Base-by-base conservation (phyloP, 2,329 filamentous ascomycete genomes). In the Clonostachys sp. region DNA sequence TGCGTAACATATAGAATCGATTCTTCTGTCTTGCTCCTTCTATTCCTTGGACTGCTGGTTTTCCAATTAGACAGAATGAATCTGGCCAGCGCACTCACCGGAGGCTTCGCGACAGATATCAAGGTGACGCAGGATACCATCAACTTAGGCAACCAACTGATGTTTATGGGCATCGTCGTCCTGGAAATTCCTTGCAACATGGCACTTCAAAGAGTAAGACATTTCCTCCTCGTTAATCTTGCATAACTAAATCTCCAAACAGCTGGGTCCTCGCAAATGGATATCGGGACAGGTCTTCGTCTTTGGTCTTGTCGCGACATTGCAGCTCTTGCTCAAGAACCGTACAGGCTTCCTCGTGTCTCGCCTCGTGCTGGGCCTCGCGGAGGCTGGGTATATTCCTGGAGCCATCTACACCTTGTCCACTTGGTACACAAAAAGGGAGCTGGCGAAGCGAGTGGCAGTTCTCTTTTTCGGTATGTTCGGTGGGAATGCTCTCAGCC, bases 401-500 rank as follows among this genome's bases (percentile, higher is more conserved):
- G 74, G 73, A 1, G 54, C 54, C 17, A 47, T 83, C 14, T 84
- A 79, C 63, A 81, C 78, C 48, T 67, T 85, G 8, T 68, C 64
- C 6, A 67, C 65, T 45, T 86, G 83, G 80, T 87, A 88, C 53
- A 87, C 82, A 1, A 72, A 82, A 24, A 78, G 78, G 52, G 84
- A 85, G 55, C 66, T 85, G 1, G 80, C 75, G 3, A 68, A 83
- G 18, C 70, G 81, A 12, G 83, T 80, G 33, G 78, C 80, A 5
- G 67, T 83, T 3, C 70, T 66, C 8, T 66, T 74, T 46, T 80
- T 80, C 0, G 85, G 82, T 0, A 78, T 80, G 1, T 67, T 87
- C 12, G 73, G 87, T 4, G 82, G 80, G 1, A 82, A 83, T 3
- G 83, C 84, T 2, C 87, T 87, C 56, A 83, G 81, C 1, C 83